These are phyloP conservation scores for Colletotrichum salicis DNA, from an alignment of 2,329 filamentous ascomycete species.

Conservation along the genomic window DNA sequence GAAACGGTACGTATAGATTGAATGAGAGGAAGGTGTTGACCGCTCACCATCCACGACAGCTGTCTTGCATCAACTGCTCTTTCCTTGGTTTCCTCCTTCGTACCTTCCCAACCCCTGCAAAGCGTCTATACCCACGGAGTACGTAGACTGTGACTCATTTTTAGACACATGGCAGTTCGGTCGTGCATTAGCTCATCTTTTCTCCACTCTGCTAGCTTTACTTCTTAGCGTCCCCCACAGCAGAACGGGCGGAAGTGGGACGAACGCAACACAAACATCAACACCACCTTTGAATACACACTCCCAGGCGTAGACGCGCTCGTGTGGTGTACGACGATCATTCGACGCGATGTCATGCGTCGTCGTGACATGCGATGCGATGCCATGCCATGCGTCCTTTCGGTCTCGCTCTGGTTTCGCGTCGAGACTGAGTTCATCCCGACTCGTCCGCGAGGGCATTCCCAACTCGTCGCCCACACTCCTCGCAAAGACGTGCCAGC, in stretches of 20 bases:
- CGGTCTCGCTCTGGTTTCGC: background rate
- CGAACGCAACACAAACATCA: conserved; percentile 27
- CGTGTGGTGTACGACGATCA: background rate
- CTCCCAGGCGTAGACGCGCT: background rate
- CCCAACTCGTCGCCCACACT: conserved; percentile 20
- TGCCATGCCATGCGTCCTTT: background rate
- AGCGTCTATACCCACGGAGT: conserved; percentile 38
- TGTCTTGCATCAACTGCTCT: conserved; percentile 13
- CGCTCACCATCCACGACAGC: conserved; percentile 31
- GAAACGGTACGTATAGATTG: too few species aligned
- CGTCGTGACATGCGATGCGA: conserved; percentile 22
- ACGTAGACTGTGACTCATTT: conserved; percentile 41
- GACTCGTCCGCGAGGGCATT: conserved; percentile 35
- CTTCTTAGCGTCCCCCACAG: background rate
- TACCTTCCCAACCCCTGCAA: conserved; percentile 25
- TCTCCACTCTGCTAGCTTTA: conserved; percentile 3
- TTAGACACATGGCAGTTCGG: conserved; percentile 44
- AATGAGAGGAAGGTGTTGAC: background rate
- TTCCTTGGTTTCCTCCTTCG: conserved; percentile 32
- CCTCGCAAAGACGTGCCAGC: background rate
- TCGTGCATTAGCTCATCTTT: conserved; percentile 24
- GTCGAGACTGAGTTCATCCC: conserved; percentile 11
- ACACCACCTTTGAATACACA: too few species aligned
- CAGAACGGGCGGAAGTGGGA: conserved; percentile 17
- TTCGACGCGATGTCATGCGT: conserved; percentile 36